A percentile compares a stretch with the other conserved stretches of the same genome.
phyloP scores from a whole-genome alignment of 2,329 filamentous ascomycete species.

The Pestalotiopsis sp. region DNA sequence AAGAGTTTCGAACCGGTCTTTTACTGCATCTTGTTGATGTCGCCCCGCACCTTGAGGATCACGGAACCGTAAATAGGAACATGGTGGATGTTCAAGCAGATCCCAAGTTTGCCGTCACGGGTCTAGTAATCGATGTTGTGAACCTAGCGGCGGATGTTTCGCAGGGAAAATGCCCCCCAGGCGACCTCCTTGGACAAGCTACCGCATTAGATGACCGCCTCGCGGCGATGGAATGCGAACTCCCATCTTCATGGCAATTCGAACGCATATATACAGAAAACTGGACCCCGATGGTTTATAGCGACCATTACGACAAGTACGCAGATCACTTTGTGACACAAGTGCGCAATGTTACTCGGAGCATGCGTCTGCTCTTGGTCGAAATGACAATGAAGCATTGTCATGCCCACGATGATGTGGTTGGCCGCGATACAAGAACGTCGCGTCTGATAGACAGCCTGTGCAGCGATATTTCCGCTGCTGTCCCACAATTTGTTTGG shows the following conservation, averaged over 20 bases:
- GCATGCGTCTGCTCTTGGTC: slow-evolving; percentile 23
- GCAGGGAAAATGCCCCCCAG: slow-evolving; percentile 10
- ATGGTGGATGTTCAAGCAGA: slow-evolving; percentile 13
- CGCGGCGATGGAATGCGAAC: slow-evolving; percentile 11
- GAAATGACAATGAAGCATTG: slow-evolving; percentile 12
- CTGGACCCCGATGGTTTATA: slow-evolving; percentile 15
- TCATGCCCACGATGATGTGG: background rate
- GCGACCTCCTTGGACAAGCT: background rate
- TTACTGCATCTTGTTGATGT: background rate
- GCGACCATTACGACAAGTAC: slow-evolving; percentile 23
- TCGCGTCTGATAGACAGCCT: background rate
- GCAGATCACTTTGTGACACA: slow-evolving; percentile 23
- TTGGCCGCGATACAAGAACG: background rate
- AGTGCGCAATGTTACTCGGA: slow-evolving; percentile 24
- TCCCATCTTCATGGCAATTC: slow-evolving; percentile 17
- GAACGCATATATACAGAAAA: background rate
- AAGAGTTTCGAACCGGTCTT: background rate
- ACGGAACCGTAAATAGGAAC: background rate
- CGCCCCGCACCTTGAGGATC: slow-evolving; percentile 1
- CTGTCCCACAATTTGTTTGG: slow-evolving; percentile 23
- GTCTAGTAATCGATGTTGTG: slow-evolving; percentile 19
- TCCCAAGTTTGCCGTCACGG: slow-evolving; percentile 23
- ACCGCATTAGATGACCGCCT: slow-evolving; percentile 8
- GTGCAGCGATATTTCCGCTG: slow-evolving; percentile 20
- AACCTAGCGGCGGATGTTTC: slow-evolving; percentile 20